Conservation (phyloP, 495 filamentous ascomycete species). For the Thermochaetoides thermophila region DNA sequence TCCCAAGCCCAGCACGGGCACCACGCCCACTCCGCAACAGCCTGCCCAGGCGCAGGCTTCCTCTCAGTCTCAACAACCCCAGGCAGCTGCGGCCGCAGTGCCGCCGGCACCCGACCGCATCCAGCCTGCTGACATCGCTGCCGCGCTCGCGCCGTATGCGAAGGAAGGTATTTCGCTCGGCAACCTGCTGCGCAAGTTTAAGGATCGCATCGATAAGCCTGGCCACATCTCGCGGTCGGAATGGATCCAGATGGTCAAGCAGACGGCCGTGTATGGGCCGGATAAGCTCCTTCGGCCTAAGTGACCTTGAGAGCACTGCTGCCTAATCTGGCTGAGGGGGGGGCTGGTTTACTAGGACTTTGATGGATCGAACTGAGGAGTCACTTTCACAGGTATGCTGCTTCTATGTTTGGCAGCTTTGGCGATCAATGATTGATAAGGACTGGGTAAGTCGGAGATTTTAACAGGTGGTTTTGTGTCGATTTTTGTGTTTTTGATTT, state of each 20-base stretch:
- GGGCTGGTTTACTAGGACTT: too few species aligned
- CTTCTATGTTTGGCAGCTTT: too few species aligned
- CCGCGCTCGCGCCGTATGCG: constrained; percentile 37
- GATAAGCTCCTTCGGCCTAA: constrained; percentile 33
- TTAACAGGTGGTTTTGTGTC: too few species aligned
- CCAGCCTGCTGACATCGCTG: constrained; percentile 38
- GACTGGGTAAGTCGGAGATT: too few species aligned
- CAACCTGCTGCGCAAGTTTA: constrained; percentile 48
- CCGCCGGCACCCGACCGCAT: constrained; percentile 14
- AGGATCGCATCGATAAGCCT: constrained; percentile 37
- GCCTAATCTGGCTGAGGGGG: too few species aligned
- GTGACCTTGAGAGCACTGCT: too few species aligned
- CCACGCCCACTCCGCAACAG: constrained; percentile 15
- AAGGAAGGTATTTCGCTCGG: constrained; percentile 49
- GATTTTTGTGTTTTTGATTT: too few species aligned
- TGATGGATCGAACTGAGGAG: too few species aligned
- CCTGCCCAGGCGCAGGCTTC: too few species aligned
- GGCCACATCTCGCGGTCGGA: constrained; percentile 24
- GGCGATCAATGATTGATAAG: too few species aligned
- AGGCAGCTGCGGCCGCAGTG: too few species aligned
- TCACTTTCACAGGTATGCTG: too few species aligned
- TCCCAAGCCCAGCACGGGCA: constrained; percentile 22
- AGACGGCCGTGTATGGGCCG: constrained; percentile 21
- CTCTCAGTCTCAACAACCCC: constrained; percentile 4
- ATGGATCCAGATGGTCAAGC: constrained; percentile 42